Percentiles rank a stretch among this genome's conserved stretches.
Evolutionary conservation across 257 asterid genomes (phyloP).

Genomic region (Rhazya stricta): DNA sequence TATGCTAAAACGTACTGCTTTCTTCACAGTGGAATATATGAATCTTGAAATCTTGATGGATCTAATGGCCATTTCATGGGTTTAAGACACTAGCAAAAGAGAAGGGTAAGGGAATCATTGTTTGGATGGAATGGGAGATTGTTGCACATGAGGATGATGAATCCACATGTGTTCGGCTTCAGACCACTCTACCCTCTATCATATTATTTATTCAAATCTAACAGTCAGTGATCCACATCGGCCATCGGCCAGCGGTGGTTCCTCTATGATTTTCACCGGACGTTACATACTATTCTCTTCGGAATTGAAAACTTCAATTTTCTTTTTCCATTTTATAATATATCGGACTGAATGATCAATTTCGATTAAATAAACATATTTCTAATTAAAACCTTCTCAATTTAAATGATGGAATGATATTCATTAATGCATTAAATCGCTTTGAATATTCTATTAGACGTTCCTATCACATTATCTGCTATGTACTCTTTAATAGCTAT

Average conservation of each 20-base stretch:
- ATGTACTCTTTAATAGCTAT: too few species aligned
- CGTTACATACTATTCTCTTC: too few species aligned
- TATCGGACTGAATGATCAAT: too few species aligned
- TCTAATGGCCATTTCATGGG: background rate
- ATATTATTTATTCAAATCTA: background rate
- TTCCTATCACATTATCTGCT: too few species aligned
- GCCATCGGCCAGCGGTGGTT: background rate
- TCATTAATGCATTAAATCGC: too few species aligned
- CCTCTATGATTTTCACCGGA: background rate
- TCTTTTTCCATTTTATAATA: too few species aligned
- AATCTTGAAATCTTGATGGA: background rate
- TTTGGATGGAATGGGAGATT: constrained; percentile 2
- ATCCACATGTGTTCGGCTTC: constrained; percentile 17
- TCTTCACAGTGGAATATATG: background rate
- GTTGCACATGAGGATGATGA: constrained; percentile 24
- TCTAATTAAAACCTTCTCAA: too few species aligned
- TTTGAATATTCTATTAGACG: too few species aligned
- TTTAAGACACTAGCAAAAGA: background rate
- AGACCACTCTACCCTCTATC: constrained; percentile 1
- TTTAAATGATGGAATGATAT: too few species aligned
- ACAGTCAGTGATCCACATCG: background rate
- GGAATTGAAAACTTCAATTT: too few species aligned
- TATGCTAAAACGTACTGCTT: background rate
- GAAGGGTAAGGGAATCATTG: constrained; percentile 5
- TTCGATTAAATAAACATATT: too few species aligned